Conservation (phyloP, 1,139 yeast species). For the Starmera stellimalicola region DNA sequence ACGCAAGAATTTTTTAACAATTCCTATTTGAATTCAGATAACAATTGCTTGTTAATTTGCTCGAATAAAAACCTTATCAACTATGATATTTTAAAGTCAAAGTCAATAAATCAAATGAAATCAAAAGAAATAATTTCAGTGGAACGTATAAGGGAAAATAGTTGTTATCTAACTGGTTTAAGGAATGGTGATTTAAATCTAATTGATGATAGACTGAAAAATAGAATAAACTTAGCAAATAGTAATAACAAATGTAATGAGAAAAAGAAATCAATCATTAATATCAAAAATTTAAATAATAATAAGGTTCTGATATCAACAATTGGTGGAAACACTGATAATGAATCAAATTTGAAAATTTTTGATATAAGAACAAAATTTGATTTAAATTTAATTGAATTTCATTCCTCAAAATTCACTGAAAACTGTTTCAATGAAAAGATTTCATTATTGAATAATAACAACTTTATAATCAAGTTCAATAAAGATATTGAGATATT, state of each 20-base stretch:
- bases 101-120: not conserved
- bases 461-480: conserved; percentile 2
- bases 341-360: conserved; percentile 3
- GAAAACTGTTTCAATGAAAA: conserved; percentile 6
- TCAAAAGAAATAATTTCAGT: conserved; percentile 1
- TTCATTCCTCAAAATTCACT: conserved; percentile 3
- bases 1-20: not conserved
- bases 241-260: not conserved
- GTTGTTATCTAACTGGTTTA: conserved; percentile 8
- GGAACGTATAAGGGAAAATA: conserved; percentile 6
- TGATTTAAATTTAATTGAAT: conserved; percentile 1
- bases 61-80: not conserved
- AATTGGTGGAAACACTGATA: too few relatives aligned
- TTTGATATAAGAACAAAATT: conserved; percentile 9
- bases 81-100: conserved; percentile 1
- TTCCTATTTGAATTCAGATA: not conserved
- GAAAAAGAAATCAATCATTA: conserved; percentile 8
- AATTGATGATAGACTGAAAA: conserved; percentile 11
- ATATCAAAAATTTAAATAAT: conserved; percentile 2
- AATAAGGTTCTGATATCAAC: conserved; percentile 6
- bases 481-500: conserved; percentile 2
- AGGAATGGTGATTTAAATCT: conserved; percentile 11
- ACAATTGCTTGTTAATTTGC: not conserved
- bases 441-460: conserved; percentile 1
- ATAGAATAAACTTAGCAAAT: not conserved